Evolutionary conservation across 768 basidiomycete genomes (phyloP), one percentile per base, ranked within the genome.

Genomic region (Cubamyces sp.): DNA sequence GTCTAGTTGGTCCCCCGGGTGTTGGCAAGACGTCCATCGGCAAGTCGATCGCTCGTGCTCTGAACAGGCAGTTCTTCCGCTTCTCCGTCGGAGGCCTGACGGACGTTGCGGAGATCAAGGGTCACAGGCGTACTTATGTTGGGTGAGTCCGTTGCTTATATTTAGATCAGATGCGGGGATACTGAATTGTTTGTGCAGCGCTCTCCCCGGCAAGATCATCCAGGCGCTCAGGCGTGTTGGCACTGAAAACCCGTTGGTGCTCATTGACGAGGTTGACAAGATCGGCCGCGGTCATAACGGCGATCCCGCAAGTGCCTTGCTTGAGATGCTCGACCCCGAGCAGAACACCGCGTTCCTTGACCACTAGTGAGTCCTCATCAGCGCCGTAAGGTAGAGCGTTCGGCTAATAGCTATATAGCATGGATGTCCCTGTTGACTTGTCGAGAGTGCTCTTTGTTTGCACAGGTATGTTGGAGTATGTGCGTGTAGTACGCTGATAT

Each of bases 21-120:
- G 97, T 99, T 4, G 96, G 96, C 42, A 98, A 98, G 80, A 98
- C 96, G 4, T 90, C 87, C 58, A 97, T 98, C 45, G 96, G 96
- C 50, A 96, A 96, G 80, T 92, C 89, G 2, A 97, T 99, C 53
- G 90, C 97, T 0, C 84, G 94, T 16, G 96, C 96, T 3, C 79
- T 99, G 23, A 87, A 90, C 26, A 78, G 96, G 61, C 88, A 94
- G 73, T 98, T 98, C 78, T 98, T 96, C 85, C 84, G 95, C 50
- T 97, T 99, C 77, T 94, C 91, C 9, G 96, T 98, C 4, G 96
- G 97, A 65, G 96, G 97, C 15, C 75, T 99, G 71, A 94, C 94
- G 49, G 97, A 99, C 73, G 95, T 98, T 0, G 97, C 97, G 57
- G 97, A 98, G 82, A 98, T 99, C 71, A 98, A 98, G 77, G 97